Percentiles rank a stretch among this genome's conserved stretches.
Evolutionary conservation across 495 filamentous ascomycete species (phyloP).

Genomic region (Xylaria telfairii): DNA sequence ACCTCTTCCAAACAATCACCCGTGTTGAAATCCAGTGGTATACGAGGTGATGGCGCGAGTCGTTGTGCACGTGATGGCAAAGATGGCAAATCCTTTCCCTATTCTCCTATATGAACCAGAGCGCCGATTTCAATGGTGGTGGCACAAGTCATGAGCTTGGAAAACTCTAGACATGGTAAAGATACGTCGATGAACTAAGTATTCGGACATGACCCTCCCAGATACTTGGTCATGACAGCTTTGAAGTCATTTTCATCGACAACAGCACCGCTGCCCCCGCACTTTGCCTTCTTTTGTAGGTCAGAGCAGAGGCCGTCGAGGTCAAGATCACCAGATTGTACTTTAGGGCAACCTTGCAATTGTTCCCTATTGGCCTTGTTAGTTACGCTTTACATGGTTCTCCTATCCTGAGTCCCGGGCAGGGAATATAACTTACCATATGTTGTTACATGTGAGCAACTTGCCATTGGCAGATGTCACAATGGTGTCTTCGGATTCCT

Average conservation of each 20-base stretch:
- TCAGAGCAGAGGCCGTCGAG: conserved; percentile 92
- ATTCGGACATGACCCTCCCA: conserved; percentile 38
- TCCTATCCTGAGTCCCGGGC: conserved; percentile 22
- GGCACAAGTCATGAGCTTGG: conserved; percentile 16
- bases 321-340: conserved; percentile 86
- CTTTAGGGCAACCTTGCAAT: conserved; percentile 84
- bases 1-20: not conserved
- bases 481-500: conserved; percentile 72
- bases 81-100: conserved; percentile 4
- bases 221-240: conserved; percentile 69
- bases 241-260: conserved; percentile 90
- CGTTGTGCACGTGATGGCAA: conserved; percentile 1
- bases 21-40: conserved; percentile 1
- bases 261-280: conserved; percentile 90
- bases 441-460: conserved; percentile 84
- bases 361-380: conserved; percentile 71
- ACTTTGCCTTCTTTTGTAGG: conserved; percentile 94
- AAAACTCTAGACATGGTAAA: not conserved
- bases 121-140: conserved; percentile 11
- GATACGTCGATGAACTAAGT: not conserved
- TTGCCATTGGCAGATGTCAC: conserved; percentile 56
- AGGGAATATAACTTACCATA: conserved; percentile 71
- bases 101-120: conserved; percentile 10
- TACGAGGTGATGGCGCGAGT: not conserved
- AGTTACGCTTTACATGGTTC: conserved; percentile 31